Conservation (phyloP, 2,329 filamentous ascomycete genomes). For the Calonectria naviculata region DNA sequence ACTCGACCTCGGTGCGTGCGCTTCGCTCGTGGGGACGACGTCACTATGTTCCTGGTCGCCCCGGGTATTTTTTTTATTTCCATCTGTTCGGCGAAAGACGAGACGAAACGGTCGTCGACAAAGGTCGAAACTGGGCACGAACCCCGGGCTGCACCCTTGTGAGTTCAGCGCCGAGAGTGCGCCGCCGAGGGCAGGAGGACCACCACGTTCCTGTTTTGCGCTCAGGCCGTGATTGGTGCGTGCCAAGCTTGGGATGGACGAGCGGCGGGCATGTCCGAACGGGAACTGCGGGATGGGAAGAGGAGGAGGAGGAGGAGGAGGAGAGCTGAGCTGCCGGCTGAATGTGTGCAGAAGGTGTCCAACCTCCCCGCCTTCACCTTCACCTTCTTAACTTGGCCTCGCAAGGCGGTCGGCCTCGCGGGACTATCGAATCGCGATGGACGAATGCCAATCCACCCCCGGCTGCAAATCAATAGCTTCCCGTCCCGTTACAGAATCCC, state of each 20-base stretch:
- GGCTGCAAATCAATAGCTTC: background rate
- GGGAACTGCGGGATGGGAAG: background rate
- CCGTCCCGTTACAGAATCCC: background rate
- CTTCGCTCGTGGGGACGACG: background rate
- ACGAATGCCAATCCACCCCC: background rate
- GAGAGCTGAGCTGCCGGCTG: too few species aligned
- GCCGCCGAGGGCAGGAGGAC: too few species aligned
- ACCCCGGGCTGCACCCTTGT: background rate
- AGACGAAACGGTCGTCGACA: background rate
- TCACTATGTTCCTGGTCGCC: background rate
- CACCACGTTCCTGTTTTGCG: conserved; percentile 21
- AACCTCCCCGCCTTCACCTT: too few species aligned
- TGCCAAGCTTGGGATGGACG: too few species aligned
- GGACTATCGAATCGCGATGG: background rate
- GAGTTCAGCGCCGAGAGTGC: too few species aligned
- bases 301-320: background rate
- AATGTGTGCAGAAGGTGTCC: too few species aligned
- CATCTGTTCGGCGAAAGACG: background rate
- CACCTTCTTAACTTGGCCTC: too few species aligned
- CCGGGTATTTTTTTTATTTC: background rate
- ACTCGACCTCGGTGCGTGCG: background rate
- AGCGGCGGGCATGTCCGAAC: conserved; percentile 3
- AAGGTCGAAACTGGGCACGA: conserved; percentile 11
- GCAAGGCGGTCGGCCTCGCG: background rate
- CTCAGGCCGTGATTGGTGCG: conserved; percentile 21